Evolutionary conservation across 2,329 filamentous ascomycete genomes (phyloP), one percentile per base, ranked within the genome.

Genomic region (Penicillium italicum): DNA sequence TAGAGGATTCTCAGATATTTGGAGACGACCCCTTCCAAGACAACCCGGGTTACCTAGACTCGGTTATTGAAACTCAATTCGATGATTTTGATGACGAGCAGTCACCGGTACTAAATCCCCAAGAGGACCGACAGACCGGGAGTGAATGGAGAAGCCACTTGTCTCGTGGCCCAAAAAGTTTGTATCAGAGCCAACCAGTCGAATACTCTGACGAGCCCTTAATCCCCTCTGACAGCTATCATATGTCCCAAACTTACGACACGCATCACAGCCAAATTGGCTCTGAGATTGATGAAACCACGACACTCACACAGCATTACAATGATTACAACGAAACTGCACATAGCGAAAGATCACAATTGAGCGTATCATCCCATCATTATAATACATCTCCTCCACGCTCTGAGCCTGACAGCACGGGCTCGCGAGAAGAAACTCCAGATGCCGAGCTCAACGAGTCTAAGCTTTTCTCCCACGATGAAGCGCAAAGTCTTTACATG

Each of bases 401-500:
- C 26, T 67, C 69, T 14, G 64, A 66, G 12, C 50, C 64, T 50
- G 66, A 60, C n/a, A 67, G 64, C 45, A 56, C 55, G 22, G 55
- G 49, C 22, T 69, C 69, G 8, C 58, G 59, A 33, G 62, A 62
- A 12, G 62, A 53, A 37, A 55, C 59, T n/a, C 59, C 65, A n/a
- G 53, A 59, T 40, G 71, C 71, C 44, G 72, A 77, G 30, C 70
- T 80, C n/a, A 69, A 73, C 7, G 72, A 78, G 55, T 80, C 78
- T 4, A 77, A 69, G 58, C 62, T 78, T 43, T 80, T 79, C 54
- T 77, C 75, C 40, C 75, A 77, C 53, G 76, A 79, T 55, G 76
- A 80, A 63, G 78, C 78, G n/a, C 72, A 78, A 53, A 80, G 77
- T 59, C 74, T 80, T 71, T 80, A 80, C 55, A 77, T 80, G 77